phyloP scores from a whole-genome alignment of 2,329 filamentous ascomycete genomes.

The Thielaviopsis euricoi region DNA sequence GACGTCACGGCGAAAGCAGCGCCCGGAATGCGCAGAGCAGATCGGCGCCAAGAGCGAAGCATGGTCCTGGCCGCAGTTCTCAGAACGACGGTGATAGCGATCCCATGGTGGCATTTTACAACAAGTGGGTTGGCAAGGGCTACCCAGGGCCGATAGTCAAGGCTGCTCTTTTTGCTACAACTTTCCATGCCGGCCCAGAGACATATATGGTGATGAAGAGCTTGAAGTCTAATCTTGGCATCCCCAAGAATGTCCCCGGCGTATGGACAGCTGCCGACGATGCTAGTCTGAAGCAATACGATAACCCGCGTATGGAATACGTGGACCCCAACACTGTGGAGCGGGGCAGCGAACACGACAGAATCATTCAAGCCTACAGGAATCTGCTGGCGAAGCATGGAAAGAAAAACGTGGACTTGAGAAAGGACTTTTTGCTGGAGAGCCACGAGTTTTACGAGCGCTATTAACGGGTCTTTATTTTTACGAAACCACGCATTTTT shows the following conservation, averaged over 20 bases:
- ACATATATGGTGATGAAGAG: slow-evolving; percentile 35
- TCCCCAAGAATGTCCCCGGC: slow-evolving; percentile 38
- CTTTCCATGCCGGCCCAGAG: slow-evolving; percentile 30
- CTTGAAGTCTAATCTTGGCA: slow-evolving; percentile 26
- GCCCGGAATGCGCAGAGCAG: not conserved
- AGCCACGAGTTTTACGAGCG: not conserved
- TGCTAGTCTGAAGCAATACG: slow-evolving; percentile 19
- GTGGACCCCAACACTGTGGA: slow-evolving; percentile 13
- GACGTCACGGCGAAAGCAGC: not conserved
- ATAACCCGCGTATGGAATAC: not conserved
- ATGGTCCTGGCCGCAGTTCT: not conserved
- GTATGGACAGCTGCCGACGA: slow-evolving; percentile 48
- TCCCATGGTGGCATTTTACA: slow-evolving; percentile 22
- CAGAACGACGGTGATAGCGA: slow-evolving; percentile 12
- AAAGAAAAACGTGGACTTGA: slow-evolving; percentile 16
- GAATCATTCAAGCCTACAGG: slow-evolving; percentile 13
- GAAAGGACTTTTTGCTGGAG: slow-evolving; percentile 17
- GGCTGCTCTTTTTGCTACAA: slow-evolving; percentile 36
- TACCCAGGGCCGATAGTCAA: slow-evolving; percentile 29
- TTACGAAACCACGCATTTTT: not conserved
- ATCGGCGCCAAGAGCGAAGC: not conserved
- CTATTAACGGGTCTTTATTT: not conserved
- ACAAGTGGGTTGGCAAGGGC: slow-evolving; percentile 27
- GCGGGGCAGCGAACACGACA: slow-evolving; percentile 16
- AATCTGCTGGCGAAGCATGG: slow-evolving; percentile 28